These are phyloP conservation scores for Lactarius tabidus DNA, from an alignment of 768 basidiomycete species.

Conservation along the genomic window DNA sequence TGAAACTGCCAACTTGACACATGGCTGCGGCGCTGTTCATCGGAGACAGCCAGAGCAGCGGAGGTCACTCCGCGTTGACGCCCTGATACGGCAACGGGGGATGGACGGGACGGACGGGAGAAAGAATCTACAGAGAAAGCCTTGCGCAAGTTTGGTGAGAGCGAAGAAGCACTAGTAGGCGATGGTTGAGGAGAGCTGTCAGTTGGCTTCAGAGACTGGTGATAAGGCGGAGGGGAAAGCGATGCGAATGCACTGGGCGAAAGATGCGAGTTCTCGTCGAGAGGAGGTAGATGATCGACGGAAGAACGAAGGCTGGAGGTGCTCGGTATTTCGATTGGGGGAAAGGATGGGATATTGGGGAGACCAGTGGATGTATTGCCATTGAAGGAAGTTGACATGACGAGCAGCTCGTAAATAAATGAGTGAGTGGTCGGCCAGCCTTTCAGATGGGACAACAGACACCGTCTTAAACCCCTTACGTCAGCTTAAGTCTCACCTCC, in stretches of 20 bases:
- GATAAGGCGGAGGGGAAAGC: slow-evolving; percentile 28
- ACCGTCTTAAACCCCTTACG: background rate
- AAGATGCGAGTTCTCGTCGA: slow-evolving; percentile 41
- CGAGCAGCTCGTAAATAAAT: slow-evolving; percentile 7
- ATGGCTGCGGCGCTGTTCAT: slow-evolving; percentile 13
- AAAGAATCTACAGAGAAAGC: slow-evolving; percentile 79
- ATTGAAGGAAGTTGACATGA: slow-evolving; percentile 26
- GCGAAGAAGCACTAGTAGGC: slow-evolving; percentile 29
- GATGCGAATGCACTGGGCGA: slow-evolving; percentile 27
- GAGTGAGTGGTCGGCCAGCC: slow-evolving; percentile 8
- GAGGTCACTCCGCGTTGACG: slow-evolving; percentile 15
- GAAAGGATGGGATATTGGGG: slow-evolving; percentile 40
- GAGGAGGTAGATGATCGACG: slow-evolving; percentile 34
- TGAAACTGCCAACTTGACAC: slow-evolving; percentile 19
- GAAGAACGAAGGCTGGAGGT: slow-evolving; percentile 29
- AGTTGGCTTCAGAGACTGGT: slow-evolving; percentile 27
- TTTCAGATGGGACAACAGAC: background rate
- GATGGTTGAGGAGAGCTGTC: slow-evolving; percentile 29
- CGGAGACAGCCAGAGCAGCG: background rate
- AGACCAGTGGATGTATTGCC: slow-evolving; percentile 30
- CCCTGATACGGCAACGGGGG: slow-evolving; percentile 30
- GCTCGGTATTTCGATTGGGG: slow-evolving; percentile 43
- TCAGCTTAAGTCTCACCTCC: slow-evolving; percentile 10
- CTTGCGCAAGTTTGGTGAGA: slow-evolving; percentile 54
- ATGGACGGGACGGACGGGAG: slow-evolving; percentile 38